Evolutionary conservation across 1,284 basidiomycete genomes (phyloP), one percentile per base, ranked within the genome.

Genomic region (Leccinum insolens): DNA sequence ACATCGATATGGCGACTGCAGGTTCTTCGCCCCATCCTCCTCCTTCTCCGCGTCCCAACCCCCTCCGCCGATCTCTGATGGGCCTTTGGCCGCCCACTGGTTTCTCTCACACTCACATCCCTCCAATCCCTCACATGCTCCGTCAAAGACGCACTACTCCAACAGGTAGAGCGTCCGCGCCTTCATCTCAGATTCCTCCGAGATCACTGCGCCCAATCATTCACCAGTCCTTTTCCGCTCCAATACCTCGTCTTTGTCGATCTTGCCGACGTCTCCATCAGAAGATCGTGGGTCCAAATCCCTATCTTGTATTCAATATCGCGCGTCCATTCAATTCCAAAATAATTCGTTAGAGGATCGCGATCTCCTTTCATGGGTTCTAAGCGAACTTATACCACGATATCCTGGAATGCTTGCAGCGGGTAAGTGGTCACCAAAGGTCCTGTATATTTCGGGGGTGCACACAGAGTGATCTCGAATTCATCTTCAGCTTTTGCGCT

Each of bases 341-440:
- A 55, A 66, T 58, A 49, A 69, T n/a, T n/a, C n/a, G n/a, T n/a
- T n/a, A 8, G 15, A 92, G 88, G 86, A 85, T 72, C 73, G 89
- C 46, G 88, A 92, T 68, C 75, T 91, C 12, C 79, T 90, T 55
- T 55, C 83, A 31, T 93, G 89, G 89, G 83, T 85, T 62, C 73
- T 88, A 68, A 84, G 86, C 71, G 89, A 92, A 74, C 80, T 90
- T 31, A 82, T 89, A 61, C 90, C 90, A 39, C 85, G 87, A 66
- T 94, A 89, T 80, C 91, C 93, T 60, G 92, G 92, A 63, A 86
- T 94, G 86, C 80, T 94, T 57, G 91, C 88, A 46, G 88, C 89
- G 75, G 89, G 91, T 90, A 76, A 72, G 83, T 67, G 62, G 39
- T 9, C 28, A 60, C 57, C 61, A 65, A 41, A 14, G n/a, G 4